These are phyloP conservation scores for Penicillium verhagenii DNA, from an alignment of 495 filamentous ascomycete genomes.

Conservation along the genomic window DNA sequence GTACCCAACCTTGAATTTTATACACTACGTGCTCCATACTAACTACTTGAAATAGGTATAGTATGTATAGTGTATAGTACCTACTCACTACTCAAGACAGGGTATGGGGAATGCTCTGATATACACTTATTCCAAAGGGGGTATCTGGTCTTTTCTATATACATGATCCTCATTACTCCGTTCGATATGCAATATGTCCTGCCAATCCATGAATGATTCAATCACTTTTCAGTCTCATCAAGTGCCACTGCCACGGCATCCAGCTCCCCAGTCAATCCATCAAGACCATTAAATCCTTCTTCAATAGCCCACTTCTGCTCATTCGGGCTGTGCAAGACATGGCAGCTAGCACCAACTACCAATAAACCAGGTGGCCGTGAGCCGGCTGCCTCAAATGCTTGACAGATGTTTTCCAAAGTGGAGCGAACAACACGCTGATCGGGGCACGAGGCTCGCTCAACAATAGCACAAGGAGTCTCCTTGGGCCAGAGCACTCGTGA, in stretches of 20 bases:
- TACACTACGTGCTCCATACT: no score
- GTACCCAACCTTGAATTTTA: no score
- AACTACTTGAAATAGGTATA: no score
- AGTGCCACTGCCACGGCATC: conserved; percentile 11
- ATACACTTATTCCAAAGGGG: conserved; percentile 5
- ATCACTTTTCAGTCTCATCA: not conserved
- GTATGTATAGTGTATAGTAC: no score
- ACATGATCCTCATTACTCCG: conserved; percentile 15
- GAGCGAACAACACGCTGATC: conserved; percentile 92
- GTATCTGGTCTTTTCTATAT: conserved; percentile 29
- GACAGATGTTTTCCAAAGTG: conserved; percentile 72
- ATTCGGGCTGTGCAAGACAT: conserved; percentile 60
- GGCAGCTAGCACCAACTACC: conserved; percentile 84
- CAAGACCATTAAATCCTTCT: conserved; percentile 76
- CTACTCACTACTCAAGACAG: no score
- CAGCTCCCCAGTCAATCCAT: conserved; percentile 34
- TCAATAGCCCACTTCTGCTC: conserved; percentile 77
- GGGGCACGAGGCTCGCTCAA: conserved; percentile 91
- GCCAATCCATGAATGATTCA: no score
- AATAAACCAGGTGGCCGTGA: conserved; percentile 86
- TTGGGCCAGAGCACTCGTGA: conserved; percentile 44
- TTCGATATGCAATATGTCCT: not conserved
- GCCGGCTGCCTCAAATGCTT: conserved; percentile 86
- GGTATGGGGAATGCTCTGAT: not conserved
- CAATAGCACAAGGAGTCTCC: conserved; percentile 80